Conservation (phyloP, 2,329 filamentous ascomycete species). For the Metarhizium sp. region DNA sequence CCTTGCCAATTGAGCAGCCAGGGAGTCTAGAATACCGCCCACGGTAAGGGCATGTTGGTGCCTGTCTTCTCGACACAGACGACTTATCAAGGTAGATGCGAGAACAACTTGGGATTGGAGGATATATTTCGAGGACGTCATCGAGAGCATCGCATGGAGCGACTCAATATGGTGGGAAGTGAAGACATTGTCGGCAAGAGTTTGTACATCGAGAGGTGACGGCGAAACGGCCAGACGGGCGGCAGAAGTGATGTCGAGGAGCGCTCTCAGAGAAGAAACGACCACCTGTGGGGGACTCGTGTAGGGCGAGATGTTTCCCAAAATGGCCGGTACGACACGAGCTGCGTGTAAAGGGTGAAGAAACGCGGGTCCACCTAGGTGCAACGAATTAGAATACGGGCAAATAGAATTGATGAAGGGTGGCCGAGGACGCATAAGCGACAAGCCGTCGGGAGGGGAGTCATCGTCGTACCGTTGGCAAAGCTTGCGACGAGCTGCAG, state of each 20-base stretch:
- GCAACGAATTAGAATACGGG: conserved; percentile 27
- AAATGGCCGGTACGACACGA: conserved; percentile 56
- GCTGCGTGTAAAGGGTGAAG: conserved; percentile 64
- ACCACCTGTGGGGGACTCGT: conserved; percentile 58
- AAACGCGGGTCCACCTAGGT: conserved; percentile 67
- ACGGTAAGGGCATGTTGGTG: conserved; percentile 66
- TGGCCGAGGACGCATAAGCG: neutral
- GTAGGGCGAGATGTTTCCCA: conserved; percentile 58
- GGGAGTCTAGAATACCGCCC: conserved; percentile 64
- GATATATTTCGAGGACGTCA: conserved; percentile 40
- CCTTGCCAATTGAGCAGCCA: conserved; percentile 64
- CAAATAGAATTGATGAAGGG: neutral
- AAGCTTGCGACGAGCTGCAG: conserved; percentile 78
- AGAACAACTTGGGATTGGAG: conserved; percentile 54
- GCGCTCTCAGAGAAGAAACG: conserved; percentile 62
- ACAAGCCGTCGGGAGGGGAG: conserved; percentile 5
- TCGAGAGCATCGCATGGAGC: conserved; percentile 56
- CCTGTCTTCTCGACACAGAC: conserved; percentile 56
- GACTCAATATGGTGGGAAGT: conserved; percentile 49
- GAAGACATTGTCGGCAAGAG: conserved; percentile 59
- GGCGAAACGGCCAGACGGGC: conserved; percentile 43
- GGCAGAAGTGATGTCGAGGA: conserved; percentile 63
- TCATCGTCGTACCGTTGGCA: conserved; percentile 57
- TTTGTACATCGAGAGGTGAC: conserved; percentile 36
- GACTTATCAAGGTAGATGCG: conserved; percentile 45